Conservation (phyloP, 1,139 yeast species). For the Meyerozyma sp. region DNA sequence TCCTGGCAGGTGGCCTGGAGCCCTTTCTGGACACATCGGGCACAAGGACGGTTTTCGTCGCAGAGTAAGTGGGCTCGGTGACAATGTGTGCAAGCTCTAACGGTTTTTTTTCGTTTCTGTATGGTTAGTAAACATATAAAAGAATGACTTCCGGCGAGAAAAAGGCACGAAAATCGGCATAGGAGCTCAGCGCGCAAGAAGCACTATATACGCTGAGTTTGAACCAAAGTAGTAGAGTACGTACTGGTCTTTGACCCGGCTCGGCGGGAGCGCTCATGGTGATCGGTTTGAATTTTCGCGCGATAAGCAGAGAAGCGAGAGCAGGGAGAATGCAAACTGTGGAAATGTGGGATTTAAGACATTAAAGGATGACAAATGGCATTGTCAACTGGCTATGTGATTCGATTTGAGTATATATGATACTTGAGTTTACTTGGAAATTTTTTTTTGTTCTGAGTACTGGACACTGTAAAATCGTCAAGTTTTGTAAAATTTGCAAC, state of each 20-base stretch:
- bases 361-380: not conserved
- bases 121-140: not conserved
- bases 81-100: constrained; percentile 83
- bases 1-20: constrained; percentile 73
- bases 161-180: too few relatives aligned
- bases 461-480: too few relatives aligned
- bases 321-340: not conserved
- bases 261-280: not conserved
- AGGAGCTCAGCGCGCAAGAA: not conserved
- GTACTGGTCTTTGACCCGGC: not conserved
- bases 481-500: not conserved
- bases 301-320: not conserved
- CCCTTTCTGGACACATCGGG: constrained; percentile 68
- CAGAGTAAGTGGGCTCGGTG: constrained; percentile 86
- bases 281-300: not conserved
- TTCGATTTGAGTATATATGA: too few relatives aligned
- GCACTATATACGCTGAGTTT: not conserved
- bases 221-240: not conserved
- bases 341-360: not conserved
- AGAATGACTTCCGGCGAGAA: not conserved
- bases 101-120: constrained; percentile 52
- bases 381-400: not conserved
- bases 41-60: constrained; percentile 76
- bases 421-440: too few relatives aligned
- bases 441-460: too few relatives aligned